These are phyloP conservation scores for Plasmodium gonderi DNA, from an alignment of 169 alveolate species.

Conservation along the genomic window DNA sequence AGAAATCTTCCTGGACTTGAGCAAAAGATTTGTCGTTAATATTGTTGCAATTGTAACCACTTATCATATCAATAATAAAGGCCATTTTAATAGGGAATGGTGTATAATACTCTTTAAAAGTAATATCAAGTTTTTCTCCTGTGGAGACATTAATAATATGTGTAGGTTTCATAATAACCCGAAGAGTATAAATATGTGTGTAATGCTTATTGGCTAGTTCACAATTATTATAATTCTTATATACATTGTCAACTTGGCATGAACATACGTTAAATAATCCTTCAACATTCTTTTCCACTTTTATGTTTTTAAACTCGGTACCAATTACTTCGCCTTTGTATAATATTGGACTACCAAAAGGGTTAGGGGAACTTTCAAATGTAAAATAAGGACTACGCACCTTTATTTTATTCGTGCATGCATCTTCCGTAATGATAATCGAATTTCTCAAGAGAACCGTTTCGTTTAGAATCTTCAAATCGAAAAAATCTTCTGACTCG, in stretches of 20 bases:
- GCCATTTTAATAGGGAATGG: slow-evolving; percentile 62
- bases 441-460: slow-evolving; percentile 23
- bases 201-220: slow-evolving; percentile 27
- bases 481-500: slow-evolving; percentile 39
- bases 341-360: slow-evolving; percentile 46
- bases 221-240: slow-evolving; percentile 29
- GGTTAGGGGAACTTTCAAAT: slow-evolving; percentile 2
- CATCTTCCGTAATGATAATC: slow-evolving; percentile 33
- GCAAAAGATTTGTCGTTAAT: slow-evolving; percentile 35
- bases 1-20: slow-evolving; percentile 44
- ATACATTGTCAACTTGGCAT: slow-evolving; percentile 10
- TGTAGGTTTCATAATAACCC: slow-evolving; percentile 12
- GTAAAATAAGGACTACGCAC: slow-evolving; percentile 6
- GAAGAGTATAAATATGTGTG: slow-evolving; percentile 26
- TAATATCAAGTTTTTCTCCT: slow-evolving; percentile 15
- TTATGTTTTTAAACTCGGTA: slow-evolving; percentile 32
- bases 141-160: background rate
- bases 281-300: slow-evolving; percentile 37
- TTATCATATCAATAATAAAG: slow-evolving; percentile 31
- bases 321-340: slow-evolving; percentile 65
- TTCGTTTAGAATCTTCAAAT: slow-evolving; percentile 38
- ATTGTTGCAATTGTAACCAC: slow-evolving; percentile 38
- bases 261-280: slow-evolving; percentile 66
- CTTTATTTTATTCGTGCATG: slow-evolving; percentile 15
- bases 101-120: slow-evolving; percentile 7